Evolutionary conservation across 169 alveolate species (phyloP).

Genomic region (Cryptosporidium ubiquitum): DNA sequence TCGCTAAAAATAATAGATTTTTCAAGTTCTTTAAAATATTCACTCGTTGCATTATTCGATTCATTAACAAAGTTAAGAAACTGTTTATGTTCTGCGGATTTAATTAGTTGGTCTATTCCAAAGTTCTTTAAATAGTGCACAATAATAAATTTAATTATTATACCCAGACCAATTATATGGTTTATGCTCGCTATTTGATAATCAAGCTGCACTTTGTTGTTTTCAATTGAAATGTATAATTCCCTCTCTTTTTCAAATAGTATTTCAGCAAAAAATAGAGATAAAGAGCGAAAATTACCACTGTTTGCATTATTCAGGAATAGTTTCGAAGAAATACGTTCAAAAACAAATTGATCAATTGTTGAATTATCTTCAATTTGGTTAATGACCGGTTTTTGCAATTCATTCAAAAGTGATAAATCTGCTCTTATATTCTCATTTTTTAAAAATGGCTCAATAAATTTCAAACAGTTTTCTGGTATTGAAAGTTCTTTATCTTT

Average conservation of each 20-base stretch:
- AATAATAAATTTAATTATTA: conserved; percentile 6
- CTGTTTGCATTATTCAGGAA: conserved; percentile 4
- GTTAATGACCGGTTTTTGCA: not conserved
- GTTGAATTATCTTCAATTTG: conserved; percentile 2
- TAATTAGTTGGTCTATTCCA: conserved; percentile 16
- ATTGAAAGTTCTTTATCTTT: conserved; percentile 7
- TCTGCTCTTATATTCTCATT: not conserved
- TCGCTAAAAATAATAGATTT: not conserved
- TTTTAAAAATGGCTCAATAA: conserved; percentile 33
- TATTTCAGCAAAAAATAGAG: not conserved
- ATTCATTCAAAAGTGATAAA: conserved; percentile 4
- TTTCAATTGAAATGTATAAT: not conserved
- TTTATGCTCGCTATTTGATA: not conserved
- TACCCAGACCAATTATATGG: conserved; percentile 11
- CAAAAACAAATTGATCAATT: not conserved
- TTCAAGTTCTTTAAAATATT: not conserved
- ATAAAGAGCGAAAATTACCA: conserved; percentile 27
- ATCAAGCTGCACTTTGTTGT: not conserved
- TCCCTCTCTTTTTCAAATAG: conserved; percentile 18
- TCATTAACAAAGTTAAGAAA: not conserved
- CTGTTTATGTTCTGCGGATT: conserved; percentile 30
- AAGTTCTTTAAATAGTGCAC: conserved; percentile 24
- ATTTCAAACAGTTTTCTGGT: not conserved
- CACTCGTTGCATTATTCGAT: not conserved
- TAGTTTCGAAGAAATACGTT: conserved; percentile 14